Percentiles rank a stretch among this genome's conserved stretches.
phyloP scores from a whole-genome alignment of 1,284 basidiomycete genomes.

The Boletus sp. region DNA sequence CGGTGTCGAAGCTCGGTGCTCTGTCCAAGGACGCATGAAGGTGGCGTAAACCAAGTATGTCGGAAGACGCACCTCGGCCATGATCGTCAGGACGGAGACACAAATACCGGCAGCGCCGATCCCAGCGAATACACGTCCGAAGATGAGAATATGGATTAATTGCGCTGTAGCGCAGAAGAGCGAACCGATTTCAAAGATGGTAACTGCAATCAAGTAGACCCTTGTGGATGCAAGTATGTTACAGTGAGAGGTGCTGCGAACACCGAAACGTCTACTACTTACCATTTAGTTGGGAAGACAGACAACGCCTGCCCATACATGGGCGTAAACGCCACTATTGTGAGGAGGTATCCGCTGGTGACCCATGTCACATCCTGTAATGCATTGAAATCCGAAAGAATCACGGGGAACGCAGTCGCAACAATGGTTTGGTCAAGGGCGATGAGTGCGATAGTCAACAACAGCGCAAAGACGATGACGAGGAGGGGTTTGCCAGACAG shows the following conservation, averaged over 20 bases:
- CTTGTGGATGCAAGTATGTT: slow-evolving; percentile 10
- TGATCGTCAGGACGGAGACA: slow-evolving; percentile 15
- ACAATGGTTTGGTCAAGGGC: slow-evolving; percentile 39
- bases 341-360: slow-evolving; percentile 15
- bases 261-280: slow-evolving; percentile 1
- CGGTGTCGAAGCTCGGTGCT: slow-evolving; percentile 9
- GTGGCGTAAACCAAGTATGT: too few relatives aligned
- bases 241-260: background rate
- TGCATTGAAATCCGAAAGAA: slow-evolving; percentile 43
- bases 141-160: slow-evolving; percentile 40
- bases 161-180: slow-evolving; percentile 49
- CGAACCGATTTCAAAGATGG: slow-evolving; percentile 43
- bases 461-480: slow-evolving; percentile 7
- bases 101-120: slow-evolving; percentile 31
- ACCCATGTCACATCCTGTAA: slow-evolving; percentile 21
- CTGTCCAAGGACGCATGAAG: background rate
- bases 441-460: slow-evolving; percentile 23
- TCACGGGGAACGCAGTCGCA: slow-evolving; percentile 39
- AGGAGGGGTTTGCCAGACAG: slow-evolving; percentile 9
- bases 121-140: slow-evolving; percentile 41
- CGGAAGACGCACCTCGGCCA: slow-evolving; percentile 7
- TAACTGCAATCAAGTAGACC: slow-evolving; percentile 33
- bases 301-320: slow-evolving; percentile 14
- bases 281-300: slow-evolving; percentile 16
- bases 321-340: slow-evolving; percentile 17